A percentile compares a stretch with the other conserved stretches of the same genome.
These are phyloP conservation scores for Neofusicoccum umdonicola DNA, from an alignment of 2,329 filamentous ascomycete genomes.

Conservation along the genomic window DNA sequence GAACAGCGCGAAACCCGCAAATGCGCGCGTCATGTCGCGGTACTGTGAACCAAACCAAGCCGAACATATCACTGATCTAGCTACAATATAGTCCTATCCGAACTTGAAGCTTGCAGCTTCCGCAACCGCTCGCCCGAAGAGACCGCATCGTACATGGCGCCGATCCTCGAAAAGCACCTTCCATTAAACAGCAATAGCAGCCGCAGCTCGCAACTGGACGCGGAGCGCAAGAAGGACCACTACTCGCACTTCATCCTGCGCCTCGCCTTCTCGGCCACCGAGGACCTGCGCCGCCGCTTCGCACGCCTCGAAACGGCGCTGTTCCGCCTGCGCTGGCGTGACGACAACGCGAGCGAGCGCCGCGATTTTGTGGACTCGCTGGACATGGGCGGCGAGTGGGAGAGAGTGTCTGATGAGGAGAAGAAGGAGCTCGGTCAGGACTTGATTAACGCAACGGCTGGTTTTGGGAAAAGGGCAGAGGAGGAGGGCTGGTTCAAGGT, in stretches of 20 bases:
- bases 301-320: constrained; percentile 83
- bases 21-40: background rate
- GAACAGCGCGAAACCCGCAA: background rate
- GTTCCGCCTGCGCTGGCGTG: constrained; percentile 76
- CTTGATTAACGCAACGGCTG: constrained; percentile 54
- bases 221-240: constrained; percentile 89
- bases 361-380: constrained; percentile 73
- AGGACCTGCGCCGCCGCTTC: constrained; percentile 85
- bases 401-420: constrained; percentile 76
- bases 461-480: constrained; percentile 53
- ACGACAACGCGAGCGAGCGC: constrained; percentile 72
- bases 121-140: constrained; percentile 84
- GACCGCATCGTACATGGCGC: constrained; percentile 78
- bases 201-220: constrained; percentile 54
- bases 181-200: constrained; percentile 76
- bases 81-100: constrained; percentile 66
- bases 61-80: constrained; percentile 13
- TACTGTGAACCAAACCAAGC: background rate
- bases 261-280: constrained; percentile 86
- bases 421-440: constrained; percentile 64
- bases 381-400: constrained; percentile 70
- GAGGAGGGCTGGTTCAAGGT: constrained; percentile 95
- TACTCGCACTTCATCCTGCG: constrained; percentile 97
- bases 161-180: constrained; percentile 82
- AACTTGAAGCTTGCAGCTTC: constrained; percentile 92